Evolutionary conservation across 805 yeast species (phyloP), one percentile per base, ranked within the genome.

Genomic region (Naumovozyma dairenensis): DNA sequence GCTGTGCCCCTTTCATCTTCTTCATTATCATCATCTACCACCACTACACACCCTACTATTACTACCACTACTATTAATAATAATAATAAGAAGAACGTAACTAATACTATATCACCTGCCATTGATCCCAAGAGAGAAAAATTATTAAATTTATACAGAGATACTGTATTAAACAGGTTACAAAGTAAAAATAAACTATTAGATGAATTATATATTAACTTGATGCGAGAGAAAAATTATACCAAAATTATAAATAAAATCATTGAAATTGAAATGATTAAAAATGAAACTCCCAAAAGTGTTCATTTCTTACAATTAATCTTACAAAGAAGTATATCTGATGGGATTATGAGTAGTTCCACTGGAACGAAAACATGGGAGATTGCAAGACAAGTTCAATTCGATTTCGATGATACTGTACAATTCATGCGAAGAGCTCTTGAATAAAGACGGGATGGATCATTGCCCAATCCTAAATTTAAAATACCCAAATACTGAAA

Each of bases 401-500:
- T 37, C 3, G 59, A 56, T 35, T 36, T 56, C 15, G 58, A 54
- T 28, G 59, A 54, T 32, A 56, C 59, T 2, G 58, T 56, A 1
- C 57, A 52, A 32, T 56, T 56, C 40, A 56, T 56, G 53, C 44
- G 60, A 34, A 42, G 59, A 28, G 60, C 59, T 21, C 32, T 56
- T 13, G 59, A 52, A 25, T 52, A 40, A 25, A 20, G 10, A 20
- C 9, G 10, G 10, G 10, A 20, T 20, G 22, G 10, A 6, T 20
- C 22, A 7, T 20, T n/a, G n/a, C n/a, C n/a, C n/a, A n/a, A n/a
- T n/a, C n/a, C n/a, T n/a, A n/a, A n/a, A n/a, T n/a, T n/a, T n/a
- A n/a, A n/a, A n/a, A n/a, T n/a, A n/a, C n/a, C n/a, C n/a, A n/a
- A n/a, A n/a, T n/a, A n/a, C n/a, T n/a, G n/a, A n/a, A n/a, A n/a